These are phyloP conservation scores for Scheffersomyces quercinus DNA, from an alignment of 1,139 yeast genomes.

Conservation along the genomic window DNA sequence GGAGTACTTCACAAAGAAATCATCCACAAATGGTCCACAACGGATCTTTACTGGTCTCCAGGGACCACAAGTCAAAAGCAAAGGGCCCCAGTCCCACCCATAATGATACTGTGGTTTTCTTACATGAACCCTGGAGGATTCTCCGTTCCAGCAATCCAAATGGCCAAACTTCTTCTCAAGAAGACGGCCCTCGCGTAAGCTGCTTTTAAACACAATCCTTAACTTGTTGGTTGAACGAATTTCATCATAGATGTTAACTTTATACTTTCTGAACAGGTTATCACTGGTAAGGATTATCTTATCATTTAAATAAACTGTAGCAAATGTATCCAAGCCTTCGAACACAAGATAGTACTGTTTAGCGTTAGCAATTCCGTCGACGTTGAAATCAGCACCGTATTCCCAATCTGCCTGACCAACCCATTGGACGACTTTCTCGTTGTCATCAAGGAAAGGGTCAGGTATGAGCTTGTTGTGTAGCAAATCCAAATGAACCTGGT, in stretches of 20 bases:
- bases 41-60: conserved; percentile 4
- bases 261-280: conserved; percentile 38
- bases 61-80: conserved; percentile 7
- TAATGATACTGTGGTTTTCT: conserved; percentile 8
- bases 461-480: conserved; percentile 23
- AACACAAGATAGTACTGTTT: conserved; percentile 28
- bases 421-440: conserved; percentile 48
- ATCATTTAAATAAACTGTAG: conserved; percentile 37
- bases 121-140: conserved; percentile 34
- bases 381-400: conserved; percentile 23
- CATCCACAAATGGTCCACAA: not conserved
- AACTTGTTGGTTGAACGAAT: conserved; percentile 14
- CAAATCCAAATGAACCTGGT: not conserved
- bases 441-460: conserved; percentile 44
- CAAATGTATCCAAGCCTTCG: conserved; percentile 49
- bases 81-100: conserved; percentile 11
- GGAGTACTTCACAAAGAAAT: not conserved
- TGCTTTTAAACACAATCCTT: conserved; percentile 22
- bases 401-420: conserved; percentile 47
- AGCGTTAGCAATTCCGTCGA: conserved; percentile 1
- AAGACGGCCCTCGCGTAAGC: conserved; percentile 18
- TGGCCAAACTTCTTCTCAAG: conserved; percentile 21
- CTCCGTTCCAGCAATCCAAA: conserved; percentile 38
- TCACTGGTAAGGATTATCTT: conserved; percentile 28
- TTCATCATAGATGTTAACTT: conserved; percentile 6